phyloP scores from a whole-genome alignment of 768 basidiomycete genomes.

The Galerina sulciceps region DNA sequence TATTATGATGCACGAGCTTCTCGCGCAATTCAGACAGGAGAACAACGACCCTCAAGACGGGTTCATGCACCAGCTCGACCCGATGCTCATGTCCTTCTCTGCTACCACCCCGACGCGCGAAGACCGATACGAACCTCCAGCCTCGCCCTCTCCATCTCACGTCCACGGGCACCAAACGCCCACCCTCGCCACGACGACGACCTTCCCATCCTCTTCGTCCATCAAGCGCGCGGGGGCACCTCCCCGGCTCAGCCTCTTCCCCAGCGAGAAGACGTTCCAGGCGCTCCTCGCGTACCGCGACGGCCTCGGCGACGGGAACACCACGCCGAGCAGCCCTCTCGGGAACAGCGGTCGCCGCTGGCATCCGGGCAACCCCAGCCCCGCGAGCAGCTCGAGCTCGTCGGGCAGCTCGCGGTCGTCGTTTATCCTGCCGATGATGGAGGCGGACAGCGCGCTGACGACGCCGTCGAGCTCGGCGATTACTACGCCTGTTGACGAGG shows the following conservation, averaged over 20 bases:
- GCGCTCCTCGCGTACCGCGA: slow-evolving; percentile 31
- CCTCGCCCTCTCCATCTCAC: not conserved
- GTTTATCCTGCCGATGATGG: slow-evolving; percentile 16
- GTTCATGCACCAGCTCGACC: slow-evolving; percentile 30
- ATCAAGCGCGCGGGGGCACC: slow-evolving; percentile 32
- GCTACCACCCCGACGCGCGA: not conserved
- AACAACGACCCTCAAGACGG: slow-evolving; percentile 9
- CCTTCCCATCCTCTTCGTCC: slow-evolving; percentile 14
- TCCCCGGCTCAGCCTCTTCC: slow-evolving; percentile 30
- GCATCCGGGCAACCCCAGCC: slow-evolving; percentile 26
- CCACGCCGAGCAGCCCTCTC: slow-evolving; percentile 31
- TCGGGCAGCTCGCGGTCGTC: slow-evolving; percentile 26
- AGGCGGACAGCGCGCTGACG: slow-evolving; percentile 19
- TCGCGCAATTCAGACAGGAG: slow-evolving; percentile 17
- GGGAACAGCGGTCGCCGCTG: slow-evolving; percentile 5
- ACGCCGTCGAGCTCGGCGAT: slow-evolving; percentile 33
- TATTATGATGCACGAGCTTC: slow-evolving; percentile 19
- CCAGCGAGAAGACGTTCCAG: slow-evolving; percentile 28
- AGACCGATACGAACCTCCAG: not conserved
- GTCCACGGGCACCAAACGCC: not conserved
- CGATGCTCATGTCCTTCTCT: slow-evolving; percentile 27
- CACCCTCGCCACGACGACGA: slow-evolving; percentile 9
- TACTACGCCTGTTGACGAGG: slow-evolving; percentile 35
- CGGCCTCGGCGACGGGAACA: slow-evolving; percentile 21
- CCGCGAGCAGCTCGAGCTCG: slow-evolving; percentile 26